Conservation (phyloP, 441 rosid genomes). For the Gossypium schwendimanii region DNA sequence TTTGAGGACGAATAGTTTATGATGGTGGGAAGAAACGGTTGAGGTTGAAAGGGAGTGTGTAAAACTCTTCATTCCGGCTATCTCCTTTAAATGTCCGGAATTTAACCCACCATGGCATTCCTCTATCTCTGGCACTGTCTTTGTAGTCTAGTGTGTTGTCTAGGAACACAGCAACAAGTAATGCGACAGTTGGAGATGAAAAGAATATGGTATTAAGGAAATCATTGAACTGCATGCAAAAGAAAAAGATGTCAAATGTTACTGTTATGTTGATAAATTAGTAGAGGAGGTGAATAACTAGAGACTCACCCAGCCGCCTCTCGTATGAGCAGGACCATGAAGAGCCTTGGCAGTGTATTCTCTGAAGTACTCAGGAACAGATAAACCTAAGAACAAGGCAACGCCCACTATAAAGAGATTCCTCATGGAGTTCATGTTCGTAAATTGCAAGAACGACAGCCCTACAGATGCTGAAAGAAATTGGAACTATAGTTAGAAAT, state of each 20-base stretch:
- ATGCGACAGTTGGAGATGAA: constrained; percentile 86
- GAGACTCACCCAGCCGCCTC: constrained; percentile 75
- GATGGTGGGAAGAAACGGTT: constrained; percentile 99
- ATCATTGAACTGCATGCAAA: constrained; percentile 73
- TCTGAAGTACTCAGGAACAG: constrained; percentile 88
- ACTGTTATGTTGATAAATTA: not conserved
- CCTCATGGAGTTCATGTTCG: constrained; percentile 97
- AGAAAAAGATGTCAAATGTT: not conserved
- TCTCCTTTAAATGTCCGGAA: constrained; percentile 94
- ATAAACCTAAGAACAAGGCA: constrained; percentile 82
- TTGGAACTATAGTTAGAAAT: constrained; percentile 4
- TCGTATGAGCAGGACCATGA: constrained; percentile 94
- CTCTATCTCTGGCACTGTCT: constrained; percentile 84
- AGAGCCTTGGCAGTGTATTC: constrained; percentile 72
- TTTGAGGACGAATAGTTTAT: constrained; percentile 19
- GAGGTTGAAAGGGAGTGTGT: constrained; percentile 91
- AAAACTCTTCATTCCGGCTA: constrained; percentile 89
- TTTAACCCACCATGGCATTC: constrained; percentile 98
- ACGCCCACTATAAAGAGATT: constrained; percentile 91
- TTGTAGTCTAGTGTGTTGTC: constrained; percentile 94
- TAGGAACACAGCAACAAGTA: constrained; percentile 74
- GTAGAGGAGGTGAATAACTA: not conserved
- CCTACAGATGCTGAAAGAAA: constrained; percentile 80
- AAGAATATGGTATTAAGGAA: constrained; percentile 91
- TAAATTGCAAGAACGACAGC: constrained; percentile 92